Base-by-base conservation (phyloP, 257 asterid genomes). In the Vinca minor region DNA sequence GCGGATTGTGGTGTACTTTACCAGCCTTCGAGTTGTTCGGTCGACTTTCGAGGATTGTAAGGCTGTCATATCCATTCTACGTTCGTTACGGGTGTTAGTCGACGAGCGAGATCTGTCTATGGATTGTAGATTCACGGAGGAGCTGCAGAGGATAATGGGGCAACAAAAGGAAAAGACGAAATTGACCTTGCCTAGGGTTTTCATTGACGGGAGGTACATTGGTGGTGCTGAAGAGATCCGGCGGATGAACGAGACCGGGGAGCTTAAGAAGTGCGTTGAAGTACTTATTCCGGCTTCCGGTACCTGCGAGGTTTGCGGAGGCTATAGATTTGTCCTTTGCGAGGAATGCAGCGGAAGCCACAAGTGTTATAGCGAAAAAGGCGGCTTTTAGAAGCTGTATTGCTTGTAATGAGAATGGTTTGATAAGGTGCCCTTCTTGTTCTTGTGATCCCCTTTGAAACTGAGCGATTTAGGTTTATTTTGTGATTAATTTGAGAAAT, bases 341-440 rank as follows among this genome's bases (percentile, higher is more conserved):
- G 57, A 68, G 25, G 86, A 82, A 50, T 92, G 98, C 69, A 77
- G 72, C 35, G 98, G 98, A 41, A 85, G 97, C 83, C 96, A 74
- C 58, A 92, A 87, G 74, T 81, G 78, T 78, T 91, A 78, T 69
- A 79, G 78, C 58, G 97, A 79, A 71, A 92, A 87, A 74, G 63
- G 82, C 21, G 94, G 89, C n/a, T 68, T 89, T 87, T 73, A 78
- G 82, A 85, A 77, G 83, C 67, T 92, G 98, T 66, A 81, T 84
- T 49, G 73, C 72, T 58, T 92, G 98, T 87, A 89, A 87, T 66
- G 96, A 84, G 82, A 85, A 92, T 71, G 98, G 97, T 57, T 83
- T 89, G 73, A 70, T 85, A 83, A 89, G 95, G 94, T 92, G 98
- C 95, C 86, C 96, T 11, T 85, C 91, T 76, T 92, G 98, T 71